Evolutionary conservation across 1,139 yeast genomes (phyloP).

Genomic region (Wickerhamomyces sp.): DNA sequence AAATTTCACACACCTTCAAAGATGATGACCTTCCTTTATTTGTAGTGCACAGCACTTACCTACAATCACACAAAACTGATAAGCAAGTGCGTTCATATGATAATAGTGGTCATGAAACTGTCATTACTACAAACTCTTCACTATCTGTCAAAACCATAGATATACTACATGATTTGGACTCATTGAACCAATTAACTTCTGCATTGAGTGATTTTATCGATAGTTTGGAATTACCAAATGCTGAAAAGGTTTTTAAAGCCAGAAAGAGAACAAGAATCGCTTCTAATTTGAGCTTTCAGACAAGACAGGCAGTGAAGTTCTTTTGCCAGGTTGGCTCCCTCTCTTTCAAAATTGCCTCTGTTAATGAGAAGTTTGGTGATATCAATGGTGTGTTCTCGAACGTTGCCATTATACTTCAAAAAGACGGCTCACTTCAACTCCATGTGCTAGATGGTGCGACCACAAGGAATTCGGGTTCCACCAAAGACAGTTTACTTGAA

Average conservation of each 20-base stretch:
- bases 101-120: slow-evolving; percentile 20
- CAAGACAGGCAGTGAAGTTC: slow-evolving; percentile 21
- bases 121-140: slow-evolving; percentile 9
- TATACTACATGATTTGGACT: slow-evolving; percentile 10
- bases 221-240: slow-evolving; percentile 6
- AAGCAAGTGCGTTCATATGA: slow-evolving; percentile 20
- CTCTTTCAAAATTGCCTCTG: slow-evolving; percentile 25
- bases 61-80: slow-evolving; percentile 9
- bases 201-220: slow-evolving; percentile 4
- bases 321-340: slow-evolving; percentile 18
- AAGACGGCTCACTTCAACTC: slow-evolving; percentile 31
- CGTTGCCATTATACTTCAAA: slow-evolving; percentile 30
- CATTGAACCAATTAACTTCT: slow-evolving; percentile 6
- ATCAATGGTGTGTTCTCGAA: slow-evolving; percentile 27
- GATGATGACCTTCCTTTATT: slow-evolving; percentile 1
- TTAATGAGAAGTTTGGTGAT: slow-evolving; percentile 43
- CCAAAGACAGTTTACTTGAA: slow-evolving; percentile 29
- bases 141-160: slow-evolving; percentile 15
- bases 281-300: slow-evolving; percentile 21
- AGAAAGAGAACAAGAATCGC: slow-evolving; percentile 21
- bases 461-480: slow-evolving; percentile 21
- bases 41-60: slow-evolving; percentile 4
- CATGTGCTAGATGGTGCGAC: slow-evolving; percentile 13
- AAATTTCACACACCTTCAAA: slow-evolving; percentile 2
- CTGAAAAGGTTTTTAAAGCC: slow-evolving; percentile 16